phyloP scores from a whole-genome alignment of 164 flowering plant genomes.

The Chimonanthus salicifolius region DNA sequence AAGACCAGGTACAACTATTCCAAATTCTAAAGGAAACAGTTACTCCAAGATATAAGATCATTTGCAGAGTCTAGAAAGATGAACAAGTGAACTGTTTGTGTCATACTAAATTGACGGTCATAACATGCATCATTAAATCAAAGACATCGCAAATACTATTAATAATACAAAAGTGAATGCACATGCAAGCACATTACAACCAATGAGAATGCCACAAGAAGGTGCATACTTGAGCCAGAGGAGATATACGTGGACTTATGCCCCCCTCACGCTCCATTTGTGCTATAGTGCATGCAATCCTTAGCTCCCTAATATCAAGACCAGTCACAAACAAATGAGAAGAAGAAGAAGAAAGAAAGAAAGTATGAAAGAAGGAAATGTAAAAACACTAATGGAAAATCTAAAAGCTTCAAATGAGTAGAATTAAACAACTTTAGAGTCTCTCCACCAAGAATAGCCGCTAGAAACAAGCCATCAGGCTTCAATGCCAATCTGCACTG shows the following conservation, averaged over 20 bases:
- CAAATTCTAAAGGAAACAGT: not conserved
- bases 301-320: slow-evolving; percentile 53
- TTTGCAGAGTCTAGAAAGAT: not conserved
- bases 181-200: not conserved
- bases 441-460: slow-evolving; percentile 97
- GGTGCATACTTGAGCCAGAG: slow-evolving; percentile 77
- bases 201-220: not conserved
- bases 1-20: not conserved
- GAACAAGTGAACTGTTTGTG: not conserved
- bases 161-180: not conserved
- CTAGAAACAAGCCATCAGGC: slow-evolving; percentile 96
- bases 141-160: no score
- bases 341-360: not conserved
- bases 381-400: not conserved
- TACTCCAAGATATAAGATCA: not conserved
- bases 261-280: slow-evolving; percentile 99
- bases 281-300: slow-evolving; percentile 91
- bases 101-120: not conserved
- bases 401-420: not conserved
- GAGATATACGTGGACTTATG: slow-evolving; percentile 90
- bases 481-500: slow-evolving; percentile 90
- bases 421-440: slow-evolving; percentile 58
- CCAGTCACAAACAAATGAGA: slow-evolving; percentile 10
- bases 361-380: not conserved
- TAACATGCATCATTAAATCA: not conserved